Base-by-base conservation (phyloP, 306 rosid species). In the Amphicarpaea edgeworthii region DNA sequence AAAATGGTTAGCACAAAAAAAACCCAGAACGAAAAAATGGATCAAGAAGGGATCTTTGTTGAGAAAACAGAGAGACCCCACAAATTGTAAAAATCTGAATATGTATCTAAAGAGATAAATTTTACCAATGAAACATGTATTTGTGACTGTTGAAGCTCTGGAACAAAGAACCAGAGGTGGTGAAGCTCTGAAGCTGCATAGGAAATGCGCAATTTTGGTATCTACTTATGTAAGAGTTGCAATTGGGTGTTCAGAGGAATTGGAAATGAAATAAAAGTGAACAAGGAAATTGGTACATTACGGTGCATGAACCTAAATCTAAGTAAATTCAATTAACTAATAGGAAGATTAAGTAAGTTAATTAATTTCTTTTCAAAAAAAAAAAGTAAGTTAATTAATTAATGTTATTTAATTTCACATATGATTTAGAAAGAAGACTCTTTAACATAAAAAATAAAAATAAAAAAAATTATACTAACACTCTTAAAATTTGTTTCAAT, bases 121-220 rank as follows among this genome's bases (percentile, higher is more conserved):
- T 55, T 30, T 19, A 74, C 28, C 37, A 11, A 80, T 28, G 8
- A 12, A 61, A 80, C 47, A 62, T 34, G 1, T 34, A 1, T 34
- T 34, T 34, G 6, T 32, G 24, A 78, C 23, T 9, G 69, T 12
- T 26, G 34, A 64, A 3, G 51, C 30, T 65, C 43, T 21, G n/a
- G 9, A 67, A 16, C 1, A 32, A 7, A 9, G 15, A 55, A n/a
- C n/a, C n/a, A n/a, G 11, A 24, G 17, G 17, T 7, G 9, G 9
- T 16, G 20, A n/a, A n/a, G n/a, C n/a, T n/a, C n/a, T n/a, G 59
- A 58, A 21, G 21, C 15, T 19, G 26, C 23, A 41, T 26, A 2
- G 12, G 34, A 45, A 45, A 24, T 12, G 4, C 14, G 8, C 11
- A 3, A 57, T 6, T 3, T 23, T 24, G n/a, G 7, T 15, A 43